Base-by-base conservation (phyloP, 495 filamentous ascomycete genomes). In the Podospora pseudopauciseta region DNA sequence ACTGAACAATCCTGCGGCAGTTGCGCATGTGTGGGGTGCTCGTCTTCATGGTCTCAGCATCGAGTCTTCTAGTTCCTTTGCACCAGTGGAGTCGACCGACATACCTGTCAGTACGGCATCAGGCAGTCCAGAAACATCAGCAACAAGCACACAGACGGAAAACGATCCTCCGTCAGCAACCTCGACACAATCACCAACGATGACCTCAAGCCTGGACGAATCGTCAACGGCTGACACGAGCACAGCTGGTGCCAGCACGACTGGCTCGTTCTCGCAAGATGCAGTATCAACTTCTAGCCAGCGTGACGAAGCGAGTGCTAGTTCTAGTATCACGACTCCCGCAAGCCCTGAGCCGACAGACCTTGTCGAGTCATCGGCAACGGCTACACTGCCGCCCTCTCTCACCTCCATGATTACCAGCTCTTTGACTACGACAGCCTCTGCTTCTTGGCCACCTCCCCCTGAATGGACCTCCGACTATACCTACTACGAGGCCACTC, bases 401-500 rank as follows among this genome's bases (percentile, higher is more conserved):
- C 20, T 18, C 6, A 58, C 16, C 56, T 58, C 56, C 3, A 58
- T 27, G 56, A 26, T 19, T n/a, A 58, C 19, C 56, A 20, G 18
- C n/a, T 7, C n/a, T 5, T 3, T 9, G 23, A 20, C 56, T 20
- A n/a, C 6, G 18, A 20, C 56, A n/a, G 23, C 56, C 3, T 9
- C 56, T 9, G 23, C 56, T n/a, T 58, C 56, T 5, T 58, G 56
- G 56, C 56, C 56, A 1, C 56, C 56, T n/a, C 26, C 19, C 11
- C n/a, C 63, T 9, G 9, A 28, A 20, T 65, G 63, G 63, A 65
- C 26, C 7, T 55, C 63, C 39, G 26, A 16, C 18, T 65, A 65
- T 18, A 65, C 23, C 4, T 65, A 56, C 49, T 27, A 55, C 4
- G 63, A 32, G 44, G 63, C 27, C 11, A n/a, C 11, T 20, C 11